These are phyloP conservation scores for Phytophthora agathidicida DNA, from an alignment of 352 stramenopile genomes.

Conservation along the genomic window DNA sequence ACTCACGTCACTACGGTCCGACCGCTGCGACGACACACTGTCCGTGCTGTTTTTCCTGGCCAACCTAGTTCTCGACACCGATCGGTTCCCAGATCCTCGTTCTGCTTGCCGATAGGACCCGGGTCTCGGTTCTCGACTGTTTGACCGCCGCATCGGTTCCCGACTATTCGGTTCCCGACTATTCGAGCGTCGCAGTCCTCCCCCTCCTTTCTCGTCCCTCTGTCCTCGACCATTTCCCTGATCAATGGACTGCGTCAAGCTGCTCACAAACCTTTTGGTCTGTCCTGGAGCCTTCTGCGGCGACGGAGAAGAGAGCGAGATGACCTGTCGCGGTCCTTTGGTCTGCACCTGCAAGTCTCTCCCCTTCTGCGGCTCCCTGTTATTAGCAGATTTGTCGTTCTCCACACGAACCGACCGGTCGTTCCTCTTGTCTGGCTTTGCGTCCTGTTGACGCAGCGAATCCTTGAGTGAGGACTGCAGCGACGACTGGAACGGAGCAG, in stretches of 20 bases:
- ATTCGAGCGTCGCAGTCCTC: constrained; percentile 24
- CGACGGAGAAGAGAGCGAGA: constrained; percentile 42
- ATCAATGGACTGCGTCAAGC: constrained; percentile 38
- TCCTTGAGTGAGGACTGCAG: constrained; percentile 60
- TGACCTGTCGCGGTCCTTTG: constrained; percentile 31
- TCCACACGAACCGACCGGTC: constrained; percentile 27
- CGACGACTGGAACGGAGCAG: constrained; percentile 54
- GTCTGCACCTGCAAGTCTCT: constrained; percentile 33
- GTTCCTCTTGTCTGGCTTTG: constrained; percentile 20
- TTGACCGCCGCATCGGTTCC: constrained; percentile 14
- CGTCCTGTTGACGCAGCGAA: constrained; percentile 26
- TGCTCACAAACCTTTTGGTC: constrained; percentile 46
- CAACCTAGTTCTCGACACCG: constrained; percentile 31
- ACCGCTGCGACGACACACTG: constrained; percentile 57
- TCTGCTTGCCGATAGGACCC: constrained; percentile 29
- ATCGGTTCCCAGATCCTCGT: constrained; percentile 27
- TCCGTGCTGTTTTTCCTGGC: constrained; percentile 63
- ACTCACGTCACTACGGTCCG: constrained; percentile 46
- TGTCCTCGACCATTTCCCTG: constrained; percentile 24
- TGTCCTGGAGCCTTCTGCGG: constrained; percentile 28
- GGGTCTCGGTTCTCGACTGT: constrained; percentile 24
- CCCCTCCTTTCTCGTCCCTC: constrained; percentile 8
- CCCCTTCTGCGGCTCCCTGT: constrained; percentile 18
- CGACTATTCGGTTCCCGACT: constrained; percentile 14
- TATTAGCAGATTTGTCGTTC: not conserved